Evolutionary conservation across 768 basidiomycete genomes (phyloP), one percentile per base, ranked within the genome.

Genomic region (Tulasnella sp.): DNA sequence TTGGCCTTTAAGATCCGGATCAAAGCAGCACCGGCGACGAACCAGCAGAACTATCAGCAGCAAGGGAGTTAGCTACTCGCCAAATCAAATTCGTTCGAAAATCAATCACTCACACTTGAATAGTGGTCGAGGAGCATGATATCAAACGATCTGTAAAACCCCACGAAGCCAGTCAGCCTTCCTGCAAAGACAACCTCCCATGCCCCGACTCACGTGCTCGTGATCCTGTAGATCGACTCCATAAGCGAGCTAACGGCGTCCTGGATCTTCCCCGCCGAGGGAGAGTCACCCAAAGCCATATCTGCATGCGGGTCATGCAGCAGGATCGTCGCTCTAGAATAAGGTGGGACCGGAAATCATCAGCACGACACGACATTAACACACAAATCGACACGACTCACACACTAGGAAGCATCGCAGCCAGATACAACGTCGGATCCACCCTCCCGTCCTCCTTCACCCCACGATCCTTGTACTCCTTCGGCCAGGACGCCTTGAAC

Each of bases 261-360:
- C 17, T 37, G 36, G 16, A 72, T 62, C 32, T 47, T 62, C 36
- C 17, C 64, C 59, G 52, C 44, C 26, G 71, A 72, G 9, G 36
- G 62, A 41, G 62, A 72, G 11, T 26, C 62, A 14, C 22, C 7
- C 34, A 62, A 72, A 26, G 32, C 37, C 26, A 72, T 37, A n/a
- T 72, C 71, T 14, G 62, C 71, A 19, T 72, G 71, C 14, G 71
- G 71, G 29, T 72, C 71, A 32, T 72, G 71, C 52, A 72, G 29
- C 3, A 63, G 36, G 8, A 72, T 62, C 11, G 39, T 41, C 6
- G 71, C 71, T 32, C 71, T 72, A 14, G 22, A 16, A 63, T 1
- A 14, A 68, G 67, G n/a, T 17, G n/a, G 35, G 9, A 34, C 40
- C 2, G 1, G 9, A 9, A 29, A 19, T 6, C 40, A 7, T 41